phyloP scores from a whole-genome alignment of 345 rosid genomes.

The Luvunga scandens region DNA sequence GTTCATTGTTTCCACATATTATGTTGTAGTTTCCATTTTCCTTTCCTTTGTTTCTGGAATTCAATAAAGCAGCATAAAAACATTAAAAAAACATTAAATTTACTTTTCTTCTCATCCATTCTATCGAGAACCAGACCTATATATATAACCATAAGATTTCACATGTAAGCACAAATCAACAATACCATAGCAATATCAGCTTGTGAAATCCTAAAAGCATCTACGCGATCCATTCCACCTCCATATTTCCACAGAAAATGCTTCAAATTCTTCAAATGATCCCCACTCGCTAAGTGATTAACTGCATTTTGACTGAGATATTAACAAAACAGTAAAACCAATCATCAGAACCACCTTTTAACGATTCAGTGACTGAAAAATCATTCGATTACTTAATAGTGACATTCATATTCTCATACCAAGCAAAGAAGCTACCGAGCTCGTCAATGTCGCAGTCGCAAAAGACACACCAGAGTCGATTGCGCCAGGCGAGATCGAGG shows the following conservation, averaged over 20 bases:
- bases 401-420: slow-evolving; percentile 34
- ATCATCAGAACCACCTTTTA: background rate
- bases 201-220: slow-evolving; percentile 51
- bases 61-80: background rate
- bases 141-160: background rate
- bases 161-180: background rate
- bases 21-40: background rate
- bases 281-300: slow-evolving; percentile 58
- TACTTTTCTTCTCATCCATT: too few species aligned
- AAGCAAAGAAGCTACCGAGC: slow-evolving; percentile 60
- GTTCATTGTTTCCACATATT: background rate
- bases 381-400: background rate
- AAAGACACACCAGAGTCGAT: slow-evolving; percentile 82
- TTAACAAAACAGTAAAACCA: background rate
- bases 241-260: slow-evolving; percentile 77
- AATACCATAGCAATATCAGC: slow-evolving; percentile 63
- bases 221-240: slow-evolving; percentile 52
- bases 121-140: too few species aligned
- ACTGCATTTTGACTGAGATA: slow-evolving; percentile 58
- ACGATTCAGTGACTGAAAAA: background rate
- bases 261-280: slow-evolving; percentile 76
- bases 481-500: slow-evolving; percentile 51
- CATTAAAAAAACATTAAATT: too few species aligned
- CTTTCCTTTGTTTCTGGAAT: background rate
- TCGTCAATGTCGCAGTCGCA: slow-evolving; percentile 72